Conservation (phyloP, 768 basidiomycete genomes). For the Trametes meyenii region DNA sequence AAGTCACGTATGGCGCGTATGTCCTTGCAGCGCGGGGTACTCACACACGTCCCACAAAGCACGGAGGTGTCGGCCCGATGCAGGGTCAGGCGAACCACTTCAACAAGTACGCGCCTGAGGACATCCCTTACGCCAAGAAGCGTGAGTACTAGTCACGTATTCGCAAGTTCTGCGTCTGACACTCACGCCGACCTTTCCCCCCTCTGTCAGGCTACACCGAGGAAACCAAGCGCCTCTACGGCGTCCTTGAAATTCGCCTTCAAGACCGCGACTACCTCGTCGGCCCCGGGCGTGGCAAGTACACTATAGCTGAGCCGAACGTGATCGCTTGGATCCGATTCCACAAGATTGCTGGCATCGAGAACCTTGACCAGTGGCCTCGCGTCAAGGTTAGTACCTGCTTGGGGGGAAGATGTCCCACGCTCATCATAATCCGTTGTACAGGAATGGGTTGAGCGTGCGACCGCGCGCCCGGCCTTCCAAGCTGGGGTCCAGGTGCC, state of each 20-base stretch:
- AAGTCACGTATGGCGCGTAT: constrained; percentile 22
- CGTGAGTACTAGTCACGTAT: constrained; percentile 44
- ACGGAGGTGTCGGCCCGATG: constrained; percentile 87
- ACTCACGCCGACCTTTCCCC: constrained; percentile 11
- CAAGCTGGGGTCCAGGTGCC: constrained; percentile 24
- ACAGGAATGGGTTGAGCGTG: constrained; percentile 46
- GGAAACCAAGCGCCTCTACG: constrained; percentile 81
- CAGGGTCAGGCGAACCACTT: constrained; percentile 83
- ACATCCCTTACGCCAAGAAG: constrained; percentile 70
- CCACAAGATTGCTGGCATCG: constrained; percentile 51
- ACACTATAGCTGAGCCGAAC: constrained; percentile 75
- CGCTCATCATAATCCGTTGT: background rate
- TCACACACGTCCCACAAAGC: constrained; percentile 41
- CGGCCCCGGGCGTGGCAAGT: constrained; percentile 69
- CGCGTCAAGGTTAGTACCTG: constrained; percentile 49
- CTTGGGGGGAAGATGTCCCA: background rate
- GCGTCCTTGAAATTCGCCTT: constrained; percentile 78
- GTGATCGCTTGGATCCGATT: constrained; percentile 62
- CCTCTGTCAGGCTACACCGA: constrained; percentile 62
- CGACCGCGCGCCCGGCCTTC: constrained; percentile 19
- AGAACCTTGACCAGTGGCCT: constrained; percentile 65
- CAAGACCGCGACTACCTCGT: constrained; percentile 72
- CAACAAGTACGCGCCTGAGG: constrained; percentile 60
- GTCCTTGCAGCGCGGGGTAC: background rate
- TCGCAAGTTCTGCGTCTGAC: background rate